phyloP scores from a whole-genome alignment of 805 yeast species.

The Candida quercuum region DNA sequence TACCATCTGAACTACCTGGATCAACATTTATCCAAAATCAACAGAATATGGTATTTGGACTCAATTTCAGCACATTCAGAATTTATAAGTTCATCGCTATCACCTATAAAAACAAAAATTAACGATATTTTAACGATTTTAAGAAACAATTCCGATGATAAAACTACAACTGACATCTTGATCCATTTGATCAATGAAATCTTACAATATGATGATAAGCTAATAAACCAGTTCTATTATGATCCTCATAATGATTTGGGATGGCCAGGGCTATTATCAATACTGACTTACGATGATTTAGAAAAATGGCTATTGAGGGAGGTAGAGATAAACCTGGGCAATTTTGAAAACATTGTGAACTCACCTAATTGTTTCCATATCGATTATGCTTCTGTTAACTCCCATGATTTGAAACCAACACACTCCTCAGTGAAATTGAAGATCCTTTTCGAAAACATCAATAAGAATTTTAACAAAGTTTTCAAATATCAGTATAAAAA shows the following conservation, averaged over 20 bases:
- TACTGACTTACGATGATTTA: constrained; percentile 23
- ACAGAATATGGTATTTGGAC: constrained; percentile 33
- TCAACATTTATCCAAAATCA: constrained; percentile 34
- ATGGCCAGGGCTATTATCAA: constrained; percentile 26
- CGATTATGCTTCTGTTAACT: constrained; percentile 34
- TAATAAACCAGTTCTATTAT: constrained; percentile 38
- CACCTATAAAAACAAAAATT: constrained; percentile 41
- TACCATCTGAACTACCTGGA: constrained; percentile 43
- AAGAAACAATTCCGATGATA: constrained; percentile 23
- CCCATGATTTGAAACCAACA: constrained; percentile 29
- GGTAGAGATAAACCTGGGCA: constrained; percentile 35
- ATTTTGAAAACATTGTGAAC: constrained; percentile 39
- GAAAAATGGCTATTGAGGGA: constrained; percentile 47
- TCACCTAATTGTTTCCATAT: constrained; percentile 38
- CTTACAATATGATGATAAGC: constrained; percentile 29
- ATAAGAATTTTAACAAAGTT: constrained; percentile 30
- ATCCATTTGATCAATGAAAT: constrained; percentile 35
- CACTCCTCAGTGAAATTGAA: constrained; percentile 39
- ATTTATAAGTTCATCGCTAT: constrained; percentile 29
- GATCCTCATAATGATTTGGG: constrained; percentile 24
- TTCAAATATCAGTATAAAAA: constrained; percentile 23
- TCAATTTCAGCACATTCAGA: constrained; percentile 32
- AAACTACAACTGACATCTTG: constrained; percentile 14
- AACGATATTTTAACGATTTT: constrained; percentile 20
- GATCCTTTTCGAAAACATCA: constrained; percentile 39